A percentile compares a stretch with the other conserved stretches of the same genome.
These are phyloP conservation scores for Citrus australasica DNA, from an alignment of 345 rosid species.

Conservation along the genomic window DNA sequence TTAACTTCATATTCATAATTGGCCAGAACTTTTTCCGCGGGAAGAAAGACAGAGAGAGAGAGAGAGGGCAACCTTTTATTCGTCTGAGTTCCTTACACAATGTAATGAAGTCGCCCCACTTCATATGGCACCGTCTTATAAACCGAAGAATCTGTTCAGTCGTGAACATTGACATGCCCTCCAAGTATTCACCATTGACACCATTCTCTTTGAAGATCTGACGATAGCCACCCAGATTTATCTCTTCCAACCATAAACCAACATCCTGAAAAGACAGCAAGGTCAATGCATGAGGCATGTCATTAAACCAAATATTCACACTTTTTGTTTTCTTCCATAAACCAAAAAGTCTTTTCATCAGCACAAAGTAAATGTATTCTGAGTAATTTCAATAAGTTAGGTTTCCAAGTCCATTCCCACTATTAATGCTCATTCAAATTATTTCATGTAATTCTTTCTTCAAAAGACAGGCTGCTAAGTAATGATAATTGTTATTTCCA, in stretches of 20 bases:
- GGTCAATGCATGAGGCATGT: background rate
- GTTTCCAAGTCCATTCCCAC: background rate
- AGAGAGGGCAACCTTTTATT: constrained; percentile 63
- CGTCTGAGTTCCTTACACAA: constrained; percentile 95
- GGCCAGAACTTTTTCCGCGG: background rate
- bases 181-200: constrained; percentile 92
- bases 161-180: constrained; percentile 98
- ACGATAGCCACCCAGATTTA: constrained; percentile 86
- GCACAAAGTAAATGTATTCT: background rate
- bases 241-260: constrained; percentile 93
- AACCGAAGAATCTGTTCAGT: constrained; percentile 97
- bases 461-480: background rate
- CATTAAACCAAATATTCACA: constrained; percentile 2
- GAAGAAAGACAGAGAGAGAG: background rate
- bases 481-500: background rate
- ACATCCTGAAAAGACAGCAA: constrained; percentile 57
- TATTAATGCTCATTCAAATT: background rate
- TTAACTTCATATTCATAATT: background rate
- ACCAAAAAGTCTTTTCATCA: background rate
- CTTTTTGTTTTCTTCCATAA: background rate
- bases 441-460: background rate
- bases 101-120: constrained; percentile 99
- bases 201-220: constrained; percentile 86
- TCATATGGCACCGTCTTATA: constrained; percentile 98
- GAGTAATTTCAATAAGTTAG: background rate